phyloP scores from a whole-genome alignment of 768 basidiomycete genomes.

The Termitomyces sp. region DNA sequence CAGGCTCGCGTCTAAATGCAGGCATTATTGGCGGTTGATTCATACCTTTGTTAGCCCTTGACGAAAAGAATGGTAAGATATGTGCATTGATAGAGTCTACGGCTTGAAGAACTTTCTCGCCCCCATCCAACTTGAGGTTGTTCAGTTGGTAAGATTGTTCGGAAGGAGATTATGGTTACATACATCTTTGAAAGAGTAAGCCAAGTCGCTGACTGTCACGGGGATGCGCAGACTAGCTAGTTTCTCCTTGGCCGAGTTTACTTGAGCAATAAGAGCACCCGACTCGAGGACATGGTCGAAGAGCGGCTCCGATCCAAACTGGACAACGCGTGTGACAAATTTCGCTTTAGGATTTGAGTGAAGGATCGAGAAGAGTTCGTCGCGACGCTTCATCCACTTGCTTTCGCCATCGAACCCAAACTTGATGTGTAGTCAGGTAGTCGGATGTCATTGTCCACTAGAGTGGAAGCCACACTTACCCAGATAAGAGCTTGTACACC shows the following conservation, averaged over 20 bases:
- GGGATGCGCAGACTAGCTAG: conserved; percentile 54
- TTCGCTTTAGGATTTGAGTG: conserved; percentile 61
- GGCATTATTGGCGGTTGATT: not conserved
- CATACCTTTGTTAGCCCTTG: conserved; percentile 53
- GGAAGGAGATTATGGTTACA: not conserved
- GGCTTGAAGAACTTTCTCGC: conserved; percentile 51
- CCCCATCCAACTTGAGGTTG: conserved; percentile 32
- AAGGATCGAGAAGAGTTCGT: conserved; percentile 49
- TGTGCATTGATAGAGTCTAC: conserved; percentile 66
- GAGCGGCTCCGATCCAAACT: conserved; percentile 75
- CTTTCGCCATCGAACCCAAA: conserved; percentile 48
- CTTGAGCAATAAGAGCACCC: conserved; percentile 48
- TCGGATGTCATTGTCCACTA: not conserved
- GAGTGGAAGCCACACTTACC: conserved; percentile 38
- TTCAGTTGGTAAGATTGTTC: not conserved
- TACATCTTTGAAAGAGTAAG: conserved; percentile 53
- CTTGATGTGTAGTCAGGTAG: conserved; percentile 25
- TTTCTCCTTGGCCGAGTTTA: conserved; percentile 45
- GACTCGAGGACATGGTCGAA: conserved; percentile 55
- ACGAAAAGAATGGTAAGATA: conserved; percentile 69
- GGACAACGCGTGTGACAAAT: conserved; percentile 64
- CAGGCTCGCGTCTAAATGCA: no score
- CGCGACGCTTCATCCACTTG: conserved; percentile 53
- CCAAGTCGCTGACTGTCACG: conserved; percentile 67
- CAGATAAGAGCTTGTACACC: conserved; percentile 78